Evolutionary conservation across 2,329 filamentous ascomycete species (phyloP).

Genomic region (Cladosporium sp.): DNA sequence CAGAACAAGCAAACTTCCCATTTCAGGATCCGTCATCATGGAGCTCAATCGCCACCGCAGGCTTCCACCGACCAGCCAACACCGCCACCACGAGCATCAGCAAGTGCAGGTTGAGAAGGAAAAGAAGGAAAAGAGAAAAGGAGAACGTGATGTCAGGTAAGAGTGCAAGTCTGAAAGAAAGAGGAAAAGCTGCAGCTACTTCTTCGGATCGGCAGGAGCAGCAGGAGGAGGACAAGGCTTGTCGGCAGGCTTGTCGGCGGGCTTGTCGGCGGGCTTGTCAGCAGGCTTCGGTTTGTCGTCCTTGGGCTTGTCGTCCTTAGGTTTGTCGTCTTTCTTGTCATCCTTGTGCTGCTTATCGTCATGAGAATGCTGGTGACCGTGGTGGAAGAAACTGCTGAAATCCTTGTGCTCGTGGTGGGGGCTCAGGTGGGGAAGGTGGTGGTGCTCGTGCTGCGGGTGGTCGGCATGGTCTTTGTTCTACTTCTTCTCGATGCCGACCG

Average conservation of each 20-base stretch:
- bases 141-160: neutral
- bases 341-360: neutral
- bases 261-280: neutral
- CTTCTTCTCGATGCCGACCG: conserved; percentile 42
- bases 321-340: too few species aligned
- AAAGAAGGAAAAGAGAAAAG: neutral
- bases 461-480: conserved; percentile 20
- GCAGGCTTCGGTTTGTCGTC: neutral
- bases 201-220: neutral
- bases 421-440: neutral
- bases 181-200: neutral
- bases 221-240: neutral
- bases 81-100: neutral
- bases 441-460: conserved; percentile 1
- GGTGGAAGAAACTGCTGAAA: neutral
- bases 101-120: neutral
- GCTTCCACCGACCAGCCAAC: too few species aligned
- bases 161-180: neutral
- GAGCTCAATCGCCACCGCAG: too few species aligned
- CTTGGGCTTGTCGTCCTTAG: neutral
- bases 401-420: conserved; percentile 9
- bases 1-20: too few species aligned
- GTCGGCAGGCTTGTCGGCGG: neutral
- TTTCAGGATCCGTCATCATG: too few species aligned
- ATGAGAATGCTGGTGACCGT: conserved; percentile 5